These are phyloP conservation scores for Chrysanthemum makinoi DNA, from an alignment of 129 eudicot genomes.

Conservation along the genomic window DNA sequence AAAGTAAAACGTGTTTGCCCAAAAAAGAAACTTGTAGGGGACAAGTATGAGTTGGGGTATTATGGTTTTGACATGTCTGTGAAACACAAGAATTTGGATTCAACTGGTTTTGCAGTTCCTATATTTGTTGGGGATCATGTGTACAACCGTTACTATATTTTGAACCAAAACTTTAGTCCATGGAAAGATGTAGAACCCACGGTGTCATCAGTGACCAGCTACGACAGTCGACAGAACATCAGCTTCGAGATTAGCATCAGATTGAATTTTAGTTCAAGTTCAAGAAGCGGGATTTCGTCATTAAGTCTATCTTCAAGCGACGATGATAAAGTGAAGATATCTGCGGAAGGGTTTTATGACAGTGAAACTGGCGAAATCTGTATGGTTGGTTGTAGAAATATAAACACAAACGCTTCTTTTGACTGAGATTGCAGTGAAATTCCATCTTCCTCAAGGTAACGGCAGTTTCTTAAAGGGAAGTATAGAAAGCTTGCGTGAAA, in stretches of 20 bases:
- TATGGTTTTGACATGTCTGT: slow-evolving; percentile 43
- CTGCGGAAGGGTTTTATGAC: slow-evolving; percentile 75
- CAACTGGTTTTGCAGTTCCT: slow-evolving; percentile 52
- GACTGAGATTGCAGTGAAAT: slow-evolving; percentile 59
- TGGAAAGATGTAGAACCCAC: neutral
- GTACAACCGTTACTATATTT: neutral
- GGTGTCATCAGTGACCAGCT: neutral
- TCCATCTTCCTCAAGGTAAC: slow-evolving; percentile 43
- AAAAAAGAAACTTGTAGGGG: slow-evolving; percentile 21
- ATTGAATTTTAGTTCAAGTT: neutral
- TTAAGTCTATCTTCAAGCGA: slow-evolving; percentile 19
- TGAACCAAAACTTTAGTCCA: neutral
- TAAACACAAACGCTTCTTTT: slow-evolving; percentile 18
- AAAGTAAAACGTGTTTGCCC: slow-evolving; percentile 43
- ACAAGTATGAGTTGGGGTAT: slow-evolving; percentile 35
- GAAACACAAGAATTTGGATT: slow-evolving; percentile 25
- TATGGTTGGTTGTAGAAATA: slow-evolving; percentile 69
- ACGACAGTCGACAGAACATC: slow-evolving; percentile 35
- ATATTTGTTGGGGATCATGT: slow-evolving; percentile 39
- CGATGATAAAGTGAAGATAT: slow-evolving; percentile 27
- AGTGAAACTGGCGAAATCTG: slow-evolving; percentile 55
- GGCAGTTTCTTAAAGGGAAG: slow-evolving; percentile 43
- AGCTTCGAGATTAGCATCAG: slow-evolving; percentile 42
- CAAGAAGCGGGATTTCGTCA: slow-evolving; percentile 22
- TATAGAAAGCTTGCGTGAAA: slow-evolving; percentile 53